A percentile compares a stretch with the other conserved stretches of the same genome.
phyloP scores from a whole-genome alignment of 148 eudicot species.

The Persicaria maculosa region DNA sequence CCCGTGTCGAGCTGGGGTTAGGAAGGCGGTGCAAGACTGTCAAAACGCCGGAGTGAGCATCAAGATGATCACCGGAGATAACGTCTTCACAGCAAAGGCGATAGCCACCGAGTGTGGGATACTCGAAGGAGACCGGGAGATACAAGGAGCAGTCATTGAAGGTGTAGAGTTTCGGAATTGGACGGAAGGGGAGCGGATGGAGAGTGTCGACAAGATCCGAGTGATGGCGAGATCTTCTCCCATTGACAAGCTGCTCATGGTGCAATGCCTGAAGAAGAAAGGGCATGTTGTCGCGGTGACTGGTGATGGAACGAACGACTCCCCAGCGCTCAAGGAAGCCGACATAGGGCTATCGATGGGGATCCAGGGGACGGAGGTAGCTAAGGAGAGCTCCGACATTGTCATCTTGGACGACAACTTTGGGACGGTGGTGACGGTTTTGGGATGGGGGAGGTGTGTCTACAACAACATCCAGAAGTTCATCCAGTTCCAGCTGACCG shows the following conservation, averaged over 20 bases:
- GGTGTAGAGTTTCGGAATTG: conserved; percentile 75
- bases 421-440: conserved; percentile 87
- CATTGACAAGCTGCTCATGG: conserved; percentile 26
- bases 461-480: conserved; percentile 4
- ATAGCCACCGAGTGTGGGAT: conserved; percentile 95
- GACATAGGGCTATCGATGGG: conserved; percentile 98
- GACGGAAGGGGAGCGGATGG: conserved; percentile 44
- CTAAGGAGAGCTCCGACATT: conserved; percentile 91
- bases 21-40: conserved; percentile 42
- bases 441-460: conserved; percentile 9
- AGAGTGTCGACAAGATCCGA: conserved; percentile 61
- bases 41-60: conserved; percentile 56
- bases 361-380: conserved; percentile 87
- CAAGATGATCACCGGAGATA: conserved; percentile 94
- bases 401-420: conserved; percentile 90
- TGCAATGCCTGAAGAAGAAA: conserved; percentile 22
- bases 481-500: conserved; percentile 24
- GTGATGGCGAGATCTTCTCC: conserved; percentile 67
- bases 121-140: conserved; percentile 60
- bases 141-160: conserved; percentile 65
- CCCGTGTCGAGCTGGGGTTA: conserved; percentile 60
- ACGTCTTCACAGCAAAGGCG: conserved; percentile 79
- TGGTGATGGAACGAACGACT: conserved; percentile 31
- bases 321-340: conserved; percentile 31
- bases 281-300: conserved; percentile 32